phyloP scores from a whole-genome alignment of 1,284 basidiomycete species.

The Porogramme epimiltina region DNA sequence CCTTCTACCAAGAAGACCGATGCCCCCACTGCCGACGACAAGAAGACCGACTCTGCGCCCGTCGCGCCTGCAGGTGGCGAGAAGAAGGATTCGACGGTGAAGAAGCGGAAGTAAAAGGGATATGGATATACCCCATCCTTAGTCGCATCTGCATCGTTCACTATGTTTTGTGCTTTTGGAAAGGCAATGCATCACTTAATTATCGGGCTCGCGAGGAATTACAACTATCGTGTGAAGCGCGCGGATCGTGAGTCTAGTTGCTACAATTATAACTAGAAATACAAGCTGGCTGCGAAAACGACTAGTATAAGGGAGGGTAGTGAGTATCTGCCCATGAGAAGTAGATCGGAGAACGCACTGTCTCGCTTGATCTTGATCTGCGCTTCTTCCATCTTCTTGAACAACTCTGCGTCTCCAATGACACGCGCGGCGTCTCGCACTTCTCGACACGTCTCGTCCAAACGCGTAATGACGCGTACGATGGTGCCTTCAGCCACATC shows the following conservation, averaged over 20 bases:
- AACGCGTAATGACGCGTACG: constrained; percentile 92
- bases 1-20: constrained; percentile 69
- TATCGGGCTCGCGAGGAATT: constrained; percentile 32
- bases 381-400: constrained; percentile 97
- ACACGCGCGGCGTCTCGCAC: constrained; percentile 97
- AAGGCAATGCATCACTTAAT: constrained; percentile 24
- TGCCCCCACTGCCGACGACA: constrained; percentile 60
- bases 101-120: constrained; percentile 53
- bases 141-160: constrained; percentile 18
- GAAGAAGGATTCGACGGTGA: constrained; percentile 57
- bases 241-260: background rate
- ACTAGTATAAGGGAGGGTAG: constrained; percentile 43
- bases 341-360: constrained; percentile 57
- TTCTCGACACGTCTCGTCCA: constrained; percentile 97
- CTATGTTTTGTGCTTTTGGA: constrained; percentile 29
- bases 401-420: constrained; percentile 93
- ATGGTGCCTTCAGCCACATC: constrained; percentile 98
- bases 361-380: constrained; percentile 94
- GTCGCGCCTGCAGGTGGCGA: constrained; percentile 71
- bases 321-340: background rate
- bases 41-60: constrained; percentile 63
- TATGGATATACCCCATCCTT: constrained; percentile 6
- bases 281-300: constrained; percentile 85
- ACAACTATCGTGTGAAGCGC: background rate
- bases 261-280: constrained; percentile 55